A percentile compares a stretch with the other conserved stretches of the same genome.
Conservation (phyloP, 345 rosid species). For the Adansonia digitata region DNA sequence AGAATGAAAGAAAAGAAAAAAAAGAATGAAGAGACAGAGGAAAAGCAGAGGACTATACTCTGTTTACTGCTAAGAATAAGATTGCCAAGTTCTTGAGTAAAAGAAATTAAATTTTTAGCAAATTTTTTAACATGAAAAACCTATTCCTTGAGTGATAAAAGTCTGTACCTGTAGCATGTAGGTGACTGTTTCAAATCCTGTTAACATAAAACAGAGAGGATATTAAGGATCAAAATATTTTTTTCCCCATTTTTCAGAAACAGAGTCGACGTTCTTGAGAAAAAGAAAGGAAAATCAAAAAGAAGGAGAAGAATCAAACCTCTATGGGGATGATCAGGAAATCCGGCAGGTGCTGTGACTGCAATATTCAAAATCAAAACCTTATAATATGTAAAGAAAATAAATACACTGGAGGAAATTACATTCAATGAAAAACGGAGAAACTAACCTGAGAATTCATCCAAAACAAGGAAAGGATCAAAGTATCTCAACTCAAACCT, state of each 20-base stretch:
- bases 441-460: constrained; percentile 74
- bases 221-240: constrained; percentile 3
- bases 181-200: constrained; percentile 96
- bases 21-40: not conserved
- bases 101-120: not conserved
- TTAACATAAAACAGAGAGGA: not conserved
- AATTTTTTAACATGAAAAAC: not conserved
- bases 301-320: constrained; percentile 32
- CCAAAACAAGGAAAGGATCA: constrained; percentile 79
- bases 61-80: too few relatives aligned
- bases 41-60: not conserved
- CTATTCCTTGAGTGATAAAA: not conserved
- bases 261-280: not conserved
- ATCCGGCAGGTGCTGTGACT: constrained; percentile 86
- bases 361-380: constrained; percentile 20
- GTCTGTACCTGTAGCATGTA: constrained; percentile 81
- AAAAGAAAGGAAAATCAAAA: not conserved
- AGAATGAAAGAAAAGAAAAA: too few relatives aligned
- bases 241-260: not conserved
- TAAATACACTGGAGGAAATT: not conserved
- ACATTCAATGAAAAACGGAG: constrained; percentile 2
- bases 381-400: not conserved
- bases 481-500: constrained; percentile 86
- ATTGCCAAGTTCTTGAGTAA: not conserved
- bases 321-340: constrained; percentile 97